Evolutionary conservation across 2,329 filamentous ascomycete species (phyloP).

Genomic region (Claviceps cyperi): DNA sequence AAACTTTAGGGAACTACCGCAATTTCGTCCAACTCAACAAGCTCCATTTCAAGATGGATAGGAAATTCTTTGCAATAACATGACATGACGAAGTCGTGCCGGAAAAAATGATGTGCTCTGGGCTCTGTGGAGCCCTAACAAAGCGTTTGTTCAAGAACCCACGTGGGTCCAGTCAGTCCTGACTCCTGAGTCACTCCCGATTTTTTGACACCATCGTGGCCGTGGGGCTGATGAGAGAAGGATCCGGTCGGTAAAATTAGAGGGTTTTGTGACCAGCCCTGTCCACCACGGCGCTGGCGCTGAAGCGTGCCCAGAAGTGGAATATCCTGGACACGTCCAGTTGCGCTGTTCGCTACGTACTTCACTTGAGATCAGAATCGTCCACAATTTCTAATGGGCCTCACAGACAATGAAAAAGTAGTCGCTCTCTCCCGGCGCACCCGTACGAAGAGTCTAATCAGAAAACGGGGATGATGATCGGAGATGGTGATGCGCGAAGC

Average conservation of each 20-base stretch:
- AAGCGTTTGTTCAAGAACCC: slow-evolving; percentile 1
- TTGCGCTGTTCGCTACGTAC: neutral
- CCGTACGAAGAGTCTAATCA: slow-evolving; percentile 7
- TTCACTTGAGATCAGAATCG: neutral
- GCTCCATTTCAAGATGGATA: neutral
- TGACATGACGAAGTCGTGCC: neutral
- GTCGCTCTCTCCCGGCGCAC: slow-evolving; percentile 1
- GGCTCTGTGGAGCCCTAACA: neutral
- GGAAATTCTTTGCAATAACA: slow-evolving; percentile 1
- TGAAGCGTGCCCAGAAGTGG: neutral
- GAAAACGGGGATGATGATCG: slow-evolving; percentile 1
- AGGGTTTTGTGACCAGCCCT: neutral
- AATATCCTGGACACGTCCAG: neutral
- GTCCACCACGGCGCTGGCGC: neutral
- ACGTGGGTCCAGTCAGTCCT: slow-evolving; percentile 5
- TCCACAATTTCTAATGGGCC: no score
- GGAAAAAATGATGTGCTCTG: neutral
- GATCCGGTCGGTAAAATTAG: neutral
- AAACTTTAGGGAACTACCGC: neutral
- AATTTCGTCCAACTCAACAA: neutral
- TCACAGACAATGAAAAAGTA: no score
- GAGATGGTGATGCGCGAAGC: slow-evolving; percentile 3
- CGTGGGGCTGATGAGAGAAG: slow-evolving; percentile 1
- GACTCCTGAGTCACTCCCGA: neutral
- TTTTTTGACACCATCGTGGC: slow-evolving; percentile 4